Evolutionary conservation across 2,329 filamentous ascomycete genomes (phyloP).

Genomic region (Fusarium succisae): DNA sequence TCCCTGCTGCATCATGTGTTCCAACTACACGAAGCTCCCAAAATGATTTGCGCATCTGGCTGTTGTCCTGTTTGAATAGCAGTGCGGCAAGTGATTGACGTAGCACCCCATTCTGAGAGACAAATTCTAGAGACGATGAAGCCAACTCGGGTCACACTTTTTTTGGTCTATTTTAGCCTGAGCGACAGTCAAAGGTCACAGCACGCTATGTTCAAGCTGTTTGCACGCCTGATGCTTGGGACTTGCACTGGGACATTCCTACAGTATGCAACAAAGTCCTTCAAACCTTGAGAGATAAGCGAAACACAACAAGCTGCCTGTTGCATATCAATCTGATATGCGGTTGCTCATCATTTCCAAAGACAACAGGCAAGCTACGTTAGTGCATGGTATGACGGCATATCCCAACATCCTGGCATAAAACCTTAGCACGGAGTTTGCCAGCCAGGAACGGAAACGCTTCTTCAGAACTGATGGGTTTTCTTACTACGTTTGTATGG

Average conservation of each 20-base stretch:
- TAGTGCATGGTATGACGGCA: slow-evolving; percentile 14
- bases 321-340: background rate
- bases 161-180: background rate
- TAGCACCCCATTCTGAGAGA: background rate
- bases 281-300: slow-evolving; percentile 14
- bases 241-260: background rate
- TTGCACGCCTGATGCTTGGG: background rate
- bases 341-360: background rate
- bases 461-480: background rate
- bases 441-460: background rate
- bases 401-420: slow-evolving; percentile 13
- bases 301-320: slow-evolving; percentile 1
- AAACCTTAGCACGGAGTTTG: background rate
- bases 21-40: slow-evolving; percentile 3
- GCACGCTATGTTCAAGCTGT: background rate
- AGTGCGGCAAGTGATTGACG: background rate
- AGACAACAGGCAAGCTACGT: background rate
- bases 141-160: background rate
- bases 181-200: background rate
- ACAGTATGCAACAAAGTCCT: background rate
- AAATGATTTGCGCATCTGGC: background rate
- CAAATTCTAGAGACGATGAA: background rate
- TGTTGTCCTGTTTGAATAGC: background rate
- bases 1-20: slow-evolving; percentile 11
- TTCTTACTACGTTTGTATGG: background rate